phyloP scores from a whole-genome alignment of 176 grass and related monocot genomes.

The Lolium perenne region DNA sequence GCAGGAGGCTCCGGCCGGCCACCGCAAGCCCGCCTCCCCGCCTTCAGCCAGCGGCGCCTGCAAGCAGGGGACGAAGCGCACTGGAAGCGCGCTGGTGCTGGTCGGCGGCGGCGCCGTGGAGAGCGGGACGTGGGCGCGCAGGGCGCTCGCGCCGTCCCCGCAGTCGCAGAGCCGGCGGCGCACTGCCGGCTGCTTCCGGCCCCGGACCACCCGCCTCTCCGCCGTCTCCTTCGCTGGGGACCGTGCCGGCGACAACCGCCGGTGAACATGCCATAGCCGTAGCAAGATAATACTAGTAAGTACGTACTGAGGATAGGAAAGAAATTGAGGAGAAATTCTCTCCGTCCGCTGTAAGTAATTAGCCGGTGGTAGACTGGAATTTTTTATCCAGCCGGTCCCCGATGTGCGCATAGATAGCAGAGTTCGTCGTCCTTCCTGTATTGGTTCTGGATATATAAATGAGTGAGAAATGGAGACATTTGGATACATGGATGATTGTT shows the following conservation, averaged over 20 bases:
- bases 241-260: too few relatives aligned
- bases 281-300: too few relatives aligned
- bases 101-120: too few relatives aligned
- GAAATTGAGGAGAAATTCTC: too few relatives aligned
- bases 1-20: too few relatives aligned
- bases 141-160: slow-evolving; percentile 52
- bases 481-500: neutral
- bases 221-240: too few relatives aligned
- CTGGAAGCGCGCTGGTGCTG: slow-evolving; percentile 51
- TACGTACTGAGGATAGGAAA: too few relatives aligned
- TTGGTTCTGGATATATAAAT: slow-evolving; percentile 17
- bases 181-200: neutral
- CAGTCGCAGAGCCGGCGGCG: slow-evolving; percentile 59
- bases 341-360: too few relatives aligned
- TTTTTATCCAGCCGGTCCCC: slow-evolving; percentile 19
- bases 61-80: slow-evolving; percentile 38
- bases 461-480: slow-evolving; percentile 7
- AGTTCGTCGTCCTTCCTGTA: neutral
- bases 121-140: slow-evolving; percentile 36
- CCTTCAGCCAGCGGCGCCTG: neutral
- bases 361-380: neutral
- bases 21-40: neutral
- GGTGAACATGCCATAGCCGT: neutral
- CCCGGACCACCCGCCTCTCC: neutral
- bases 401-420: neutral